Base-by-base conservation (phyloP, 2,329 filamentous ascomycete genomes). In the Colletotrichum sp. region DNA sequence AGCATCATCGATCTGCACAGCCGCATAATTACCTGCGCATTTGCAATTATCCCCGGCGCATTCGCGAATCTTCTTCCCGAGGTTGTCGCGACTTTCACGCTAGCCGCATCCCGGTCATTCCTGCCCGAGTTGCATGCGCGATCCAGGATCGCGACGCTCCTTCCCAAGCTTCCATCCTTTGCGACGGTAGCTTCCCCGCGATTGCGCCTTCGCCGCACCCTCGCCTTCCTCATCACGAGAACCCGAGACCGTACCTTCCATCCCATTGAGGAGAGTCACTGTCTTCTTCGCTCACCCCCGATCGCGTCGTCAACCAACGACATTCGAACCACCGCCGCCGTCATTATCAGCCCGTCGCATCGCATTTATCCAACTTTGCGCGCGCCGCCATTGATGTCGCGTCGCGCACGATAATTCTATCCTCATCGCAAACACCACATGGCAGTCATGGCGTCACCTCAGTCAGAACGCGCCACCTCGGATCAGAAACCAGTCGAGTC, bases 371-470 rank as follows among this genome's bases (percentile, higher is more conserved):
- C 9, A 52, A 16, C 21, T 44, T 60, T 67, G 71, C 72, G 60
- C 72, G 66, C 62, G 66, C 26, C 66, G 72, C 60, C 71, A 79
- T 87, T 85, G 78, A 86, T 87, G 86, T 85, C 81, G 83, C 84
- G 79, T 78, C 80, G 76, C 79, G 78, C 78, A 77, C 72, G 77
- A 78, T 84, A 76, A 82, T 78, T 72, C 67, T 73, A 71, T 78
- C 79, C 70, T 79, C 78, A 79, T 78, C 75, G 78, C 73, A 78
- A 75, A 76, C 80, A 82, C 84, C 87, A 85, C 84, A 88, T 87
- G 85, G 87, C 88, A 87, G 86, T 86, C 81, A 91, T 91, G 89
- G 87, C 89, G 78, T 89, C 89, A 79, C 87, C 88, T 77, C 83
- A 82, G 62, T 82, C 86, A 77, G 85, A 89, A 80, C 81, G 83